Base-by-base conservation (phyloP, 768 basidiomycete genomes). In the Mycena latifolia region DNA sequence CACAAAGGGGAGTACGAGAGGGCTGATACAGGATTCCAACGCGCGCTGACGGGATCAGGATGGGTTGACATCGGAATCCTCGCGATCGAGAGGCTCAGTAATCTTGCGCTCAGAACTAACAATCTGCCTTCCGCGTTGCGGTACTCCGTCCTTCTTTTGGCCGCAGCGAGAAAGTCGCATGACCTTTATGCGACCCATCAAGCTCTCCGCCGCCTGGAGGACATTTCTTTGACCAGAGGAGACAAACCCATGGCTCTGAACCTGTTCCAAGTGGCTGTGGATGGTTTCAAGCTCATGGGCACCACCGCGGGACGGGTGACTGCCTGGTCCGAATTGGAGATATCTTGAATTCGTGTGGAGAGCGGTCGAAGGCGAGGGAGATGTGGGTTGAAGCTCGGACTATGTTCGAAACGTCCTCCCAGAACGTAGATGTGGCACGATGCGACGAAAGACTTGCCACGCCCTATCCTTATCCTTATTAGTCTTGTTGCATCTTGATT, bases 401-500 rank as follows among this genome's bases (percentile, higher is more conserved):
- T 7, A n/a, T 22, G 20, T 63, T 47, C 28, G 33, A 45, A 25
- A 54, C 47, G 24, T 41, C 37, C 12, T 61, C 59, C 1, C 52
- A 63, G 27, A 41, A 29, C 37, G n/a, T n/a, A 11, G 58, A 60
- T 9, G 39, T 52, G 3, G 22, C 37, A 4, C 33, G 48, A n/a
- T 60, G 58, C 27, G 39, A 60, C 8, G 14, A 51, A 20, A 39
- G 48, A 9, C 24, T 67, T 76, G 48, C 73, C 76, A n/a, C n/a
- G n/a, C n/a, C n/a, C n/a, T n/a, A n/a, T n/a, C n/a, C n/a, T n/a
- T n/a, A n/a, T n/a, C n/a, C n/a, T n/a, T n/a, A n/a, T n/a, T n/a
- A n/a, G n/a, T n/a, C n/a, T n/a, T n/a, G n/a, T n/a, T n/a, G n/a
- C n/a, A n/a, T n/a, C n/a, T n/a, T n/a, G n/a, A n/a, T n/a, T n/a